phyloP scores from a whole-genome alignment of 2,329 filamentous ascomycete genomes.

The Dendryphion nanum region DNA sequence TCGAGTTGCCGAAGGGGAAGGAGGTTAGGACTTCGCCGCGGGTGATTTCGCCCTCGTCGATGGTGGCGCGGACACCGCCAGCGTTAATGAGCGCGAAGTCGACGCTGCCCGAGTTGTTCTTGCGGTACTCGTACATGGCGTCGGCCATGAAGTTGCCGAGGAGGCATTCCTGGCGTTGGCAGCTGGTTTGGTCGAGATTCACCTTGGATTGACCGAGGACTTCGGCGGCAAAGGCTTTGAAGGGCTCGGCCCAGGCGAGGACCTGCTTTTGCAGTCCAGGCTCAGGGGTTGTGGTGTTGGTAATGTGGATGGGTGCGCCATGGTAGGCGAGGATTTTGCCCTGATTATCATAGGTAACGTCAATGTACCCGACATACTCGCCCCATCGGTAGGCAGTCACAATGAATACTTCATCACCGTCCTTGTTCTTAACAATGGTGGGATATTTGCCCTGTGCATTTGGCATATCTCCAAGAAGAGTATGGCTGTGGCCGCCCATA shows the following conservation, averaged over 20 bases:
- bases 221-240: conserved; percentile 59
- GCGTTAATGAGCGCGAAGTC: conserved; percentile 63
- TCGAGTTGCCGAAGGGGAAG: conserved; percentile 65
- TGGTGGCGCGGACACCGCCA: conserved; percentile 63
- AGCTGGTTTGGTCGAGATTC: conserved; percentile 59
- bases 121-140: conserved; percentile 62
- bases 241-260: conserved; percentile 58
- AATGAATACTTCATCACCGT: conserved; percentile 66
- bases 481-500: conserved; percentile 61
- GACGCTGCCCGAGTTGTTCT: conserved; percentile 47
- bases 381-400: conserved; percentile 69
- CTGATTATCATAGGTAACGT: conserved; percentile 60
- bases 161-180: conserved; percentile 58
- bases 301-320: conserved; percentile 63
- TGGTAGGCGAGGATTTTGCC: conserved; percentile 63
- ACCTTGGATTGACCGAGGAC: conserved; percentile 57
- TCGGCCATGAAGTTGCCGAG: conserved; percentile 45
- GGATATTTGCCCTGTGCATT: conserved; percentile 61
- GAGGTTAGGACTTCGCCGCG: conserved; percentile 62
- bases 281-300: conserved; percentile 60
- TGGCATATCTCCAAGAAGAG: conserved; percentile 60
- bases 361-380: conserved; percentile 67
- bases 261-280: conserved; percentile 57
- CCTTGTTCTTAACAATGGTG: conserved; percentile 60
- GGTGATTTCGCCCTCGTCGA: conserved; percentile 61